Base-by-base conservation (phyloP, 78 protist species). In the Chrysochromulina parva region DNA sequence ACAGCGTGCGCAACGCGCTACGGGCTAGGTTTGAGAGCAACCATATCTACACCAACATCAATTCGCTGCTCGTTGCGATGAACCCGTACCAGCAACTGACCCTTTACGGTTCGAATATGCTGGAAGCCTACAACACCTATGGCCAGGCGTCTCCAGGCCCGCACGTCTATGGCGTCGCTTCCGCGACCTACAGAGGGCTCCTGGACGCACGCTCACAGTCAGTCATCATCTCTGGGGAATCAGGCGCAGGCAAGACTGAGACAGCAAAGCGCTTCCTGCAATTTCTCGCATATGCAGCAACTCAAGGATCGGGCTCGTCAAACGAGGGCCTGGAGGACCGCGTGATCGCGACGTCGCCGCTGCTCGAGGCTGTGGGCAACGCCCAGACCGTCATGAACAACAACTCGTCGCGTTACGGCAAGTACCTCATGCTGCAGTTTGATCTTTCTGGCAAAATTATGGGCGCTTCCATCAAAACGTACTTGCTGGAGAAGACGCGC, bases 191-290 rank as follows among this genome's bases (percentile, higher is more conserved):
- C 84, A 66, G 82, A n/a, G 60, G 58, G 60, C 85, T 88, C 50
- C 26, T 47, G 53, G 69, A 57, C 24, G 60, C 48, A 4, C 26
- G 47, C 48, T 26, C 60, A 11, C 86, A 65, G 78, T 66, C 90
- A 26, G 85, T 96, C 13, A 88, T 97, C 76, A 95, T 95, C 80
- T 95, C 96, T 22, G 98, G 98, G 58, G 98, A 97, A 84, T 90
- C 95, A 58, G 62, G 62, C 26, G 66, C 74, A 3, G 88, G 87
- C 10, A 66, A 87, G 67, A 93, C 90, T 6, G 95, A 93, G 81
- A 78, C 82, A 24, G 4, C 89, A 13, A 90, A 93, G 91, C 3
- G 10, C 47, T 10, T 52, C 55, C 19, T 90, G 71, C 86, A 81
- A 53, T 78, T 58, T 55, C 52, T 82, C 62, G 59, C 88, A 20